phyloP scores from a whole-genome alignment of 257 asterid species.

The Gentiana straminea region DNA sequence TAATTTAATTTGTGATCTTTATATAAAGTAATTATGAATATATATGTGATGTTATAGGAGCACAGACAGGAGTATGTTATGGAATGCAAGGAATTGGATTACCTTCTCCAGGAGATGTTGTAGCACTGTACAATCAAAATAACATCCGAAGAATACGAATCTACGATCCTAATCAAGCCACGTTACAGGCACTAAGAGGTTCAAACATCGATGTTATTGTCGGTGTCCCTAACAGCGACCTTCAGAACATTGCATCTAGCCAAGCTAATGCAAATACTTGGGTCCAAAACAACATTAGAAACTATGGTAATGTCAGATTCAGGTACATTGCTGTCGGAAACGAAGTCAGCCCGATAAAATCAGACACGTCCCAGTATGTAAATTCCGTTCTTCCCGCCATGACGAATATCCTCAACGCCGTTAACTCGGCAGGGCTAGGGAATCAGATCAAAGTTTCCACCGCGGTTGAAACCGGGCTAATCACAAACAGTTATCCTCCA shows the following conservation, averaged over 20 bases:
- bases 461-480: conserved; percentile 23
- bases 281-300: conserved; percentile 41
- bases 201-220: conserved; percentile 23
- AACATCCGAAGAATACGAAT: conserved; percentile 23
- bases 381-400: conserved; percentile 20
- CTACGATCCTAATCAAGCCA: conserved; percentile 20
- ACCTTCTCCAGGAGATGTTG: conserved; percentile 21
- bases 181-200: conserved; percentile 20
- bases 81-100: conserved; percentile 12
- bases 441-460: conserved; percentile 26
- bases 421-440: conserved; percentile 15
- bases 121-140: conserved; percentile 17
- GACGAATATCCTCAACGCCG: conserved; percentile 15
- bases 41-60: conserved; percentile 10
- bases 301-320: conserved; percentile 27
- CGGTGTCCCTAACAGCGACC: conserved; percentile 23
- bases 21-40: background rate
- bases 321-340: conserved; percentile 51
- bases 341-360: conserved; percentile 27
- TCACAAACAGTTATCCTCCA: conserved; percentile 15
- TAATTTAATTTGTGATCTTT: background rate
- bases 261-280: conserved; percentile 46
- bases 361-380: conserved; percentile 17
- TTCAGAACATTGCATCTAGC: conserved; percentile 18
- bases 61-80: conserved; percentile 22